Evolutionary conservation across 2,329 filamentous ascomycete species (phyloP), one percentile per base, ranked within the genome.

Genomic region (Venturia pyrina): DNA sequence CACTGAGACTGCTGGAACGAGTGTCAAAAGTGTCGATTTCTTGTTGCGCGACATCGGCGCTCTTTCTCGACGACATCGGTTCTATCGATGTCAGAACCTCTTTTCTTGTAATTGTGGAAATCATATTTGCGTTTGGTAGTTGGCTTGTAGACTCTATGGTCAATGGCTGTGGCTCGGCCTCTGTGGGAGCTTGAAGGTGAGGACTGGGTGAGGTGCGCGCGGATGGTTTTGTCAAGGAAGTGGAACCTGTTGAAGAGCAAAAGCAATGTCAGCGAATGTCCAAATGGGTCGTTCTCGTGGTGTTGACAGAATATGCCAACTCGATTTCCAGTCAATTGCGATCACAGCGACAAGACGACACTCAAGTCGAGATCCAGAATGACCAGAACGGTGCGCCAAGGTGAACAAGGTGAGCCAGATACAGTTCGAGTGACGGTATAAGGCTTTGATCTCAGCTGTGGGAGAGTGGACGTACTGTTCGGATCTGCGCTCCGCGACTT

Each of bases 1-100:
- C 93, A 79, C 91, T 97, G 71, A 98, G 82, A 72, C 92, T 95
- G 77, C 93, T 98, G 48, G 93, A 97, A 64, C 89, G 82, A 74
- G 87, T 87, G 75, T 89, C 90, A 72, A 73, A 43, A 59, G 34
- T 44, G 61, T 66, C 60, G 5, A 44, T n/a, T 44, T 62, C 53
- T 28, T 37, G 40, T 4, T 50, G 24, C 19, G 41, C 28, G 28
- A 62, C 57, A 62, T 61, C 62, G 43, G 46, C 21, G 34, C 60
- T 50, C n/a, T 48, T 43, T 7, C 24, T 46, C 7, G 28, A 43
- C 19, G 56, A 57, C 24, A 59, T 24, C 21, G 53, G 37, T 7
- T 48, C 64, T 43, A 48, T 41, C 17, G 64, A 34, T 40, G 56
- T 28, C 28, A 43, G 21, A 34, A 34, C n/a, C 19, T 43, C 24